phyloP scores from a whole-genome alignment of 495 filamentous ascomycete species.

The Stereocaulon alpinum region DNA sequence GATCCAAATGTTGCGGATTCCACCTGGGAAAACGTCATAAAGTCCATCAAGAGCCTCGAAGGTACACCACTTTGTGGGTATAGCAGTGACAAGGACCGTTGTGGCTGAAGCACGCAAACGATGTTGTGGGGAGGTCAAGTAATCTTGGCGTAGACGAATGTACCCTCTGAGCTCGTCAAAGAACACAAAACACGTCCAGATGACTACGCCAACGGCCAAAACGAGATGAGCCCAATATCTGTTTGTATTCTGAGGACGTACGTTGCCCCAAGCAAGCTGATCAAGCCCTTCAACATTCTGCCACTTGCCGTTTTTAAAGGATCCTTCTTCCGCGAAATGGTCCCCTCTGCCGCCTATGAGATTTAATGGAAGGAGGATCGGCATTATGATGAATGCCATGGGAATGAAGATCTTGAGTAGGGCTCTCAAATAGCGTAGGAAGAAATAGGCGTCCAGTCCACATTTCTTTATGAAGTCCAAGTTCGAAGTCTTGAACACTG shows the following conservation, averaged over 20 bases:
- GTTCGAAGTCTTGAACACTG: constrained; percentile 67
- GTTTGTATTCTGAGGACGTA: constrained; percentile 53
- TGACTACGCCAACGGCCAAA: constrained; percentile 67
- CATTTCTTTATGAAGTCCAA: constrained; percentile 91
- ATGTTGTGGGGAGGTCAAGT: constrained; percentile 91
- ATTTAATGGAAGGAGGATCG: constrained; percentile 81
- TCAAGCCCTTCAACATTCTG: constrained; percentile 60
- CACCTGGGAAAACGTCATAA: constrained; percentile 96
- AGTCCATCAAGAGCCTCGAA: constrained; percentile 67
- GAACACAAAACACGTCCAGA: constrained; percentile 81
- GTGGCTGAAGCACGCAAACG: constrained; percentile 91
- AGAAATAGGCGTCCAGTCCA: constrained; percentile 96
- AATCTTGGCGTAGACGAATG: constrained; percentile 86
- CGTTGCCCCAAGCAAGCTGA: constrained; percentile 81
- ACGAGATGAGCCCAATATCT: constrained; percentile 86
- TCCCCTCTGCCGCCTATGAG: constrained; percentile 57
- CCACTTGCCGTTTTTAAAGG: constrained; percentile 31
- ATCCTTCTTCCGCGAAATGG: constrained; percentile 32
- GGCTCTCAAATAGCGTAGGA: constrained; percentile 88
- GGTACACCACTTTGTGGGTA: constrained; percentile 80
- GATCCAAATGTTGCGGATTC: constrained; percentile 92
- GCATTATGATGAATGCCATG: constrained; percentile 66
- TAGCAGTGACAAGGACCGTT: constrained; percentile 83
- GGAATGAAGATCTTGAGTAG: constrained; percentile 87
- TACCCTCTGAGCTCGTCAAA: constrained; percentile 84